Evolutionary conservation across 1,284 basidiomycete genomes (phyloP).

Genomic region (Golubevia sp.): DNA sequence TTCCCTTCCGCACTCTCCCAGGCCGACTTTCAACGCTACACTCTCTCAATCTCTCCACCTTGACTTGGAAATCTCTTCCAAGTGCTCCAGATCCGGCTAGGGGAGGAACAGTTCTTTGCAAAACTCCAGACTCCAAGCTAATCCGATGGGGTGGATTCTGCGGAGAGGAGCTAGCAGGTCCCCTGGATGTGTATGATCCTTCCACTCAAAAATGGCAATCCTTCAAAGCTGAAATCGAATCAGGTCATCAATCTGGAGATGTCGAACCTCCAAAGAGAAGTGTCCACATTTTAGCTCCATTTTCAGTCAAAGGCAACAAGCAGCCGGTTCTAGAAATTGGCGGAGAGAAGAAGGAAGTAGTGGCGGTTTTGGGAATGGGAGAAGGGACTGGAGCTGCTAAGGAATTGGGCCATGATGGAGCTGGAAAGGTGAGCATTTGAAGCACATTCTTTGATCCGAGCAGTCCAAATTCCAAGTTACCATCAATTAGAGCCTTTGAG

Average conservation of each 20-base stretch:
- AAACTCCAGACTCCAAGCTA: constrained; percentile 4
- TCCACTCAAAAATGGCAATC: constrained; percentile 6
- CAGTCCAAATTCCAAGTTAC: too few species aligned
- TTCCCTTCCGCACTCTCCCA: constrained; percentile 12
- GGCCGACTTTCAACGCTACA: constrained; percentile 62
- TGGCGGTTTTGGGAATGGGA: constrained; percentile 60
- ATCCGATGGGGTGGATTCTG: constrained; percentile 56
- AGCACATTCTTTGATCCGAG: not conserved
- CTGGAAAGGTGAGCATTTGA: constrained; percentile 31
- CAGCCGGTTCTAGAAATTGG: constrained; percentile 26
- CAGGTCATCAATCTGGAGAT: constrained; percentile 4
- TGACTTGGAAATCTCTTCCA: constrained; percentile 60
- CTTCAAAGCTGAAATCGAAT: constrained; percentile 2
- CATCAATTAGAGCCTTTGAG: too few species aligned
- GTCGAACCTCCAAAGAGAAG: constrained; percentile 12
- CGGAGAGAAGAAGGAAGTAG: constrained; percentile 13
- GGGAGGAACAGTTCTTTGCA: constrained; percentile 61
- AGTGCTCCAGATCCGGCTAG: constrained; percentile 63
- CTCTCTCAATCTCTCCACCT: constrained; percentile 58
- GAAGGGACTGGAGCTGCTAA: constrained; percentile 55
- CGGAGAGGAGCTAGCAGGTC: constrained; percentile 57
- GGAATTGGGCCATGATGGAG: constrained; percentile 58
- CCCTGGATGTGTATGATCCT: constrained; percentile 52
- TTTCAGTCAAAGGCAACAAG: constrained; percentile 2
- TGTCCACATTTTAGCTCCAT: constrained; percentile 15